Evolutionary conservation across 164 flowering plant genomes (phyloP), one percentile per base, ranked within the genome.

Genomic region (Brasenia schreberi): DNA sequence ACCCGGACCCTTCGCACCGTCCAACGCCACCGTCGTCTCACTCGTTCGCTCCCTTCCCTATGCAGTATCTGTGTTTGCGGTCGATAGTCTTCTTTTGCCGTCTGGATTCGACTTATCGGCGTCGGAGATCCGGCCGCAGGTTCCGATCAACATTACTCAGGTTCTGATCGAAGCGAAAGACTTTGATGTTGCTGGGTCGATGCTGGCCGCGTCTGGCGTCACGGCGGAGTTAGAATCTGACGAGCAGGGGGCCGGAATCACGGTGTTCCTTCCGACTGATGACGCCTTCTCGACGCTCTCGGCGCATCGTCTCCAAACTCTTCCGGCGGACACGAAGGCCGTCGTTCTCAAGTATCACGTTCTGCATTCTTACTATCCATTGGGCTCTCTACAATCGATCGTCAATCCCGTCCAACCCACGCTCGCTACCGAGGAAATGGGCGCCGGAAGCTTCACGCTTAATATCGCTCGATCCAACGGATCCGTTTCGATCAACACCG

Each of bases 361-460:
- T 0, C 73, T 90, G 19, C 97, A 88, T 69, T 87, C 96, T 1
- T 93, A 93, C 64, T 90, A 93, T 67, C 96, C 98, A 0, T 63
- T 93, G 10, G 98, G 98, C 5, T 83, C 98, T 0, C 75, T 93
- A 3, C 86, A 88, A 70, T 81, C 86, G 62, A 88, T 93, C 17
- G 92, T 87, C 66, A 92, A 90, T 71, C 98, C 98, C 0, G 85
- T 86, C 33, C 91, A 90, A 59, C 98, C 98, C 19, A 93, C 98
- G 19, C 63, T 90, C 58, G 97, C 98, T 0, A 93, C 98, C 0
- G 97, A 90, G 68, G 84, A 77, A 16, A 82, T 63, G 58, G 97
- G 96, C 0, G 97, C 98, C 0, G 96, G 90, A 0, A 80, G 81
- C 16, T 93, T 71, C 65, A 93, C 96, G 0, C 76, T 93, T 61